These are phyloP conservation scores for Theileria luwenshuni DNA, from an alignment of 169 alveolate genomes.

Conservation along the genomic window DNA sequence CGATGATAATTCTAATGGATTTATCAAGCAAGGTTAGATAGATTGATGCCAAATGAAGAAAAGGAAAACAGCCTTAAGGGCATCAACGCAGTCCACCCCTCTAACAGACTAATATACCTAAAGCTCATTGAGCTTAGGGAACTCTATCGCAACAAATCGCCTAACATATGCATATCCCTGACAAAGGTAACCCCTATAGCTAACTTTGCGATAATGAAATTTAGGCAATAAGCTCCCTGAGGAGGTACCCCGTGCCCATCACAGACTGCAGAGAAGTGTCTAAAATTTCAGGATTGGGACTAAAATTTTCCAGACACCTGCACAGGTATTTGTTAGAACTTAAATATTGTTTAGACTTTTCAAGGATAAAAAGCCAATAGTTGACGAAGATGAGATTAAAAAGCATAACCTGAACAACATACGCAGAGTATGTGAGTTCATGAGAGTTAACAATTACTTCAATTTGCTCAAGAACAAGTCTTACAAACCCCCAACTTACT, in stretches of 20 bases:
- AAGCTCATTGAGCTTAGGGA: conserved; percentile 35
- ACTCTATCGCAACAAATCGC: conserved; percentile 14
- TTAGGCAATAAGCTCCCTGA: conserved; percentile 63
- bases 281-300: conserved; percentile 73
- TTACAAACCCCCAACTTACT: conserved; percentile 41
- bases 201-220: conserved; percentile 2
- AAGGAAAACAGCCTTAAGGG: conserved; percentile 27
- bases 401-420: conserved; percentile 12
- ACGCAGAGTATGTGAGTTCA: conserved; percentile 32
- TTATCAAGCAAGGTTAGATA: too few species aligned
- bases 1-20: too few species aligned
- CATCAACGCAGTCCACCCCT: conserved; percentile 55
- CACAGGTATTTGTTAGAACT: conserved; percentile 25
- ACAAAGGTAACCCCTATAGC: conserved; percentile 9
- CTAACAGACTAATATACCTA: conserved; percentile 33
- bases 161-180: conserved; percentile 1
- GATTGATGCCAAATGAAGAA: conserved; percentile 48
- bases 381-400: background rate
- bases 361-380: conserved; percentile 9
- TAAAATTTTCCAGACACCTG: conserved; percentile 17
- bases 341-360: conserved; percentile 10
- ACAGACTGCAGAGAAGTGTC: conserved; percentile 53
- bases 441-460: conserved; percentile 4
- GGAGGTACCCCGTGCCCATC: conserved; percentile 73
- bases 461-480: background rate